Base-by-base conservation (phyloP, 2,329 filamentous ascomycete genomes). In the Neofusicoccum sp. region DNA sequence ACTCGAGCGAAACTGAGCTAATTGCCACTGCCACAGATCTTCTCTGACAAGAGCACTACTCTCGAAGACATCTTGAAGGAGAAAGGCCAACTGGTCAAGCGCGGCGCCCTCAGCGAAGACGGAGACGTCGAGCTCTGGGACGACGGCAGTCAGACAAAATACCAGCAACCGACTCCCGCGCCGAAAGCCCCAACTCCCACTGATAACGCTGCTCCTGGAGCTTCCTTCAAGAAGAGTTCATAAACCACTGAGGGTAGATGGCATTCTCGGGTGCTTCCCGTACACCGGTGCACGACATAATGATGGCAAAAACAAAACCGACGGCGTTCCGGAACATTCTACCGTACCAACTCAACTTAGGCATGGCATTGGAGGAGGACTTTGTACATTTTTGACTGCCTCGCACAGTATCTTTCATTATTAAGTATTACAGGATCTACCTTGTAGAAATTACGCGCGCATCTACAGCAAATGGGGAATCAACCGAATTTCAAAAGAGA, bases 121-220 rank as follows among this genome's bases (percentile, higher is more conserved):
- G 91, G 91, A n/a, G 90, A 96, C 71, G 78, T 97, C 49, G 93
- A 98, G 74, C 95, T 97, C 67, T 96, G 92, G 89, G 88, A 90
- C 31, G 90, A 96, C 65, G 86, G 87, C 14, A 76, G 78, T 12
- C 65, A 66, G 6, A 74, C 72, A 4, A 43, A 44, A 43, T 20
- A 56, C 51, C 26, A 20, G 33, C 51, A n/a, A n/a, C n/a, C n/a
- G n/a, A n/a, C 38, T 33, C 26, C 38, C 14, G 51, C 51, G 11
- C 38, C 51, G 6, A 43, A 7, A 24, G 24, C 36, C 26, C 38
- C 36, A 20, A 7, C 34, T 40, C 11, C 26, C 33, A n/a, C n/a
- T 12, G 8, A 43, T 6, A 20, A 43, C 24, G 38, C 36, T 3
- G 26, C 38, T 16, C 38, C 38, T n/a, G 51, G 51, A 33, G 8